phyloP scores from a whole-genome alignment of 208 protist genomes.

The Leptomonas pyrrhocoris region DNA sequence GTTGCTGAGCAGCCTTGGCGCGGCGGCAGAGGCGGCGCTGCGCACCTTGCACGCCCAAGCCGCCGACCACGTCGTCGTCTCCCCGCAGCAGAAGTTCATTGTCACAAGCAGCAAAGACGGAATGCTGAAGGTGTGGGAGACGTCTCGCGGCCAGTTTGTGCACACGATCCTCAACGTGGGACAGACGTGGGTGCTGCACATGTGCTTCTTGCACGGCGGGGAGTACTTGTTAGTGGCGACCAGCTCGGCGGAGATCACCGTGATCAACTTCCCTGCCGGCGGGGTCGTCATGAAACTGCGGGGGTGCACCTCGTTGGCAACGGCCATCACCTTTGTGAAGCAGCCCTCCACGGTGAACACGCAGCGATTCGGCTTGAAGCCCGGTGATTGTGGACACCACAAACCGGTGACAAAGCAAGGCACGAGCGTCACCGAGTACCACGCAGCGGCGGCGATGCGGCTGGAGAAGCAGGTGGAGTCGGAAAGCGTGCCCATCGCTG shows the following conservation, averaged over 20 bases:
- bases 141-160: slow-evolving; percentile 52
- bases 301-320: slow-evolving; percentile 67
- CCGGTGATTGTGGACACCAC: slow-evolving; percentile 77
- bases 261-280: slow-evolving; percentile 68
- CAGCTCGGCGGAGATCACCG: slow-evolving; percentile 81
- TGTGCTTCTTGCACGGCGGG: slow-evolving; percentile 73
- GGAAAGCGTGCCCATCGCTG: slow-evolving; percentile 44
- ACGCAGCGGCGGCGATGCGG: slow-evolving; percentile 41
- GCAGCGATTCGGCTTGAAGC: slow-evolving; percentile 73
- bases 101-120: slow-evolving; percentile 83
- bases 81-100: slow-evolving; percentile 40
- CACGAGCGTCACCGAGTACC: slow-evolving; percentile 4
- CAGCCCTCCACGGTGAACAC: slow-evolving; percentile 58
- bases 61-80: slow-evolving; percentile 66
- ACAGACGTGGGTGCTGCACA: slow-evolving; percentile 69
- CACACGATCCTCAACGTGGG: slow-evolving; percentile 75
- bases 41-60: slow-evolving; percentile 61
- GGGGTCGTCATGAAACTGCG: slow-evolving; percentile 77
- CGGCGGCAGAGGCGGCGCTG: slow-evolving; percentile 50
- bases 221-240: slow-evolving; percentile 81
- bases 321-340: slow-evolving; percentile 54
- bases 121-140: slow-evolving; percentile 82
- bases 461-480: slow-evolving; percentile 43
- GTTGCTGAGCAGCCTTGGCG: slow-evolving; percentile 26
- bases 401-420: slow-evolving; percentile 13